Percentiles rank a stretch among this genome's conserved stretches.
These are phyloP conservation scores for Blastobotrys indianensis DNA, from an alignment of 1,139 yeast species.

Conservation along the genomic window DNA sequence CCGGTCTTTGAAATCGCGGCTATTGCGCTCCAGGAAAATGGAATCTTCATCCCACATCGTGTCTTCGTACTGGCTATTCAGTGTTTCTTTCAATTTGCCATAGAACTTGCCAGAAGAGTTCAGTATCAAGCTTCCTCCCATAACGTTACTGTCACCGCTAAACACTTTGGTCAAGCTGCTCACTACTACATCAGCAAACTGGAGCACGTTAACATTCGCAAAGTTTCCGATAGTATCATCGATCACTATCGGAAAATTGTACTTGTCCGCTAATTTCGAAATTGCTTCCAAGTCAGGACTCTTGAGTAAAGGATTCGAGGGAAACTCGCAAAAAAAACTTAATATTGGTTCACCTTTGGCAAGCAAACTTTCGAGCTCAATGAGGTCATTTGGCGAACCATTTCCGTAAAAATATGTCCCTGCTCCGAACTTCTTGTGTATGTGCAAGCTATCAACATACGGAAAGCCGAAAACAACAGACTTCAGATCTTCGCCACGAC, in stretches of 20 bases:
- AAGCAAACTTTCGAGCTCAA: constrained; percentile 55
- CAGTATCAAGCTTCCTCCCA: constrained; percentile 85
- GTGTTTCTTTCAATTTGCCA: constrained; percentile 44
- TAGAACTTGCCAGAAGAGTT: constrained; percentile 62
- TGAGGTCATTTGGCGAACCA: constrained; percentile 45
- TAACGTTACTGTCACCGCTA: constrained; percentile 90
- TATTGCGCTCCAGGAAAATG: constrained; percentile 82
- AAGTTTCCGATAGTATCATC: constrained; percentile 95
- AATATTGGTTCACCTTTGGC: constrained; percentile 58
- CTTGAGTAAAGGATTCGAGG: constrained; percentile 82
- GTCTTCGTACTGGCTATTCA: constrained; percentile 60
- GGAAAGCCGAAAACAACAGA: constrained; percentile 94
- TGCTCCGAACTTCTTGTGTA: constrained; percentile 84
- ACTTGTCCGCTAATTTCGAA: constrained; percentile 59
- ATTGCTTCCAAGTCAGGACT: constrained; percentile 71
- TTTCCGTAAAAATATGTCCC: constrained; percentile 71
- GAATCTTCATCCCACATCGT: constrained; percentile 92
- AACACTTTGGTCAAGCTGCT: constrained; percentile 88
- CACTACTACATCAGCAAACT: constrained; percentile 78
- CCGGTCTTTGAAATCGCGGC: constrained; percentile 76
- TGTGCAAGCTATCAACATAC: constrained; percentile 84
- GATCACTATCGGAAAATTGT: constrained; percentile 69
- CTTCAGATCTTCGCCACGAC: constrained; percentile 36
- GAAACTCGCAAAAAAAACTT: constrained; percentile 84
- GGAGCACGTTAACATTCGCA: constrained; percentile 73